Base-by-base conservation (phyloP, 2,329 filamentous ascomycete species). In the Sarocladium strictum region DNA sequence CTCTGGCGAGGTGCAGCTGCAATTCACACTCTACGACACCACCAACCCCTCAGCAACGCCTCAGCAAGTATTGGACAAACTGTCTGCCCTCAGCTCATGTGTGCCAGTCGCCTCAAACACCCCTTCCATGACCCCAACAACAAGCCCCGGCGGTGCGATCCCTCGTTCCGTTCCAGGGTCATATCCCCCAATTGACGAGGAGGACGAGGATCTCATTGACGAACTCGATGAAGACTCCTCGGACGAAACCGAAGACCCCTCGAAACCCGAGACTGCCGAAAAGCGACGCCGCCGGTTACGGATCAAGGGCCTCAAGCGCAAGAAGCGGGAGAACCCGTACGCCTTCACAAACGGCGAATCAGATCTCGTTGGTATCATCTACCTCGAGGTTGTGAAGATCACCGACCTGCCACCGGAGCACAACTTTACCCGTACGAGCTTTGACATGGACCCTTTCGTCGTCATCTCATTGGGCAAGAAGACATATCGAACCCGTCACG, bases 381-480 rank as follows among this genome's bases (percentile, higher is more conserved):
- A 96, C 71, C 78, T 97, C 57, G 94, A 97, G 69, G 88, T 99
- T 61, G 76, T 81, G 63, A 90, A 85, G 64, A 90, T 97, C 62
- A 92, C 85, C 5, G 93, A 97, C 68, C 81, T 99, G 37, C 94
- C 94, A 2, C 94, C 94, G 1, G 93, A 99, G 72, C 86, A 84
- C 58, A 99, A 99, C 70, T 81, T 97, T 65, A 97, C 93, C 17
- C 86, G 92, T 60, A 97, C 94, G 11, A 92, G 90, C 45, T 99
- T 99, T 67, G 94, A 99, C 67, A 97, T 97, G 91, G 94, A 99
- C 68, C 94, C 94, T 0, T 99, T 99, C 65, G 93, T 99, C 6
- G 91, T 99, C 19, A 92, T 90, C 3, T 97, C 93, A 0, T 76
- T 99, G 17, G 94, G 94, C 58, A 93, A 92, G 73, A 97, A 97